Base-by-base conservation (phyloP, 805 yeast species). In the Torulaspora gathmanii region DNA sequence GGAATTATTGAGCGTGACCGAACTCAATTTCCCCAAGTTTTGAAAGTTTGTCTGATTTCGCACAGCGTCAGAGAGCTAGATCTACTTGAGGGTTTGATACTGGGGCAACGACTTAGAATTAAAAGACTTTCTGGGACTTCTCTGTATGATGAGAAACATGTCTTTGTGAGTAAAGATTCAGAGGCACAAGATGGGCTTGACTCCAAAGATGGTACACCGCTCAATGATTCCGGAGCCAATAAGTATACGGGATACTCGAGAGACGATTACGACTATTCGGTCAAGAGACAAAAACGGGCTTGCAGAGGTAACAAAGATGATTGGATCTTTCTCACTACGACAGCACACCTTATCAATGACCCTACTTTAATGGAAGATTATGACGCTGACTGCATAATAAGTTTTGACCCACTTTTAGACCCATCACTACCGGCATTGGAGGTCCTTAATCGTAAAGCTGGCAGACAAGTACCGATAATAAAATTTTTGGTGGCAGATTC, bases 31-130 rank as follows among this genome's bases (percentile, higher is more conserved):
- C 51, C 56, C 1, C 45, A 49, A 3, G 43, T 51, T 19, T 38
- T 61, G 33, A 50, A 54, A 45, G 47, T 61, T 35, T 59, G 72
- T 4, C 70, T 85, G 9, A 75, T 81, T 3, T 83, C 88, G 0
- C 73, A 76, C 29, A 76, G 72, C 54, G 72, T 82, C 17, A 81
- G 83, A 57, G 93, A 85, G 57, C 61, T 85, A 50, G 95, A 89
- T 58, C 67, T 89, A 37, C 71, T 89, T 5, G 97, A 89, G 62
- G 85, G 90, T 0, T 71, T 83, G 36, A 58, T 88, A 11, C 69
- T 84, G n/a, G 96, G 96, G 2, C 79, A 86, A 55, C 70, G 70
- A 29, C 64, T 86, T 30, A 73, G 75, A 49, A 83, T 84, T 57
- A 74, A 74, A 48, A 75, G 95, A 53, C 75, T 82, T 54, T 78